A percentile compares a stretch with the other conserved stretches of the same genome.
Conservation (phyloP, 83 land plant genomes). For the Isoetes engelmannii region DNA sequence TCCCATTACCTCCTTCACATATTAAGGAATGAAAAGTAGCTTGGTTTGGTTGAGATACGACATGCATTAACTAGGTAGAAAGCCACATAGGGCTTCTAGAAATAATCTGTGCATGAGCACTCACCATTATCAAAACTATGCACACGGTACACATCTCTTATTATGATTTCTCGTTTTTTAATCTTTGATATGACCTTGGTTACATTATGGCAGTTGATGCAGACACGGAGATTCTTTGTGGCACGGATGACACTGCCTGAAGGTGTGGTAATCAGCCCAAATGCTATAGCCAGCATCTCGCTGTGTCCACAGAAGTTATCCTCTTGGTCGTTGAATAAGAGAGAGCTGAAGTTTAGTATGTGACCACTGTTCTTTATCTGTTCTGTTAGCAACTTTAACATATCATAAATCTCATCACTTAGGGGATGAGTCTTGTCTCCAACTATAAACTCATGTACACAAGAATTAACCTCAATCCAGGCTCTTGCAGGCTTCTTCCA, state of each 20-base stretch:
- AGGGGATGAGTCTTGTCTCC: slow-evolving; percentile 7
- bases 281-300: slow-evolving; percentile 20
- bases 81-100: no score
- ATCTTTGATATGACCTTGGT: slow-evolving; percentile 14
- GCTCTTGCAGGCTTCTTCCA: not conserved
- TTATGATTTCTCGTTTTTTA: slow-evolving; percentile 13
- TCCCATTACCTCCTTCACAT: no score
- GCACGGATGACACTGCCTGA: slow-evolving; percentile 16
- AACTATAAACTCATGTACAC: slow-evolving; percentile 12
- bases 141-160: slow-evolving; percentile 20
- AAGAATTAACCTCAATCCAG: slow-evolving; percentile 5
- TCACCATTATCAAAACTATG: slow-evolving; percentile 21
- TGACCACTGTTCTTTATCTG: no score
- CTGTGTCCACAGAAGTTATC: slow-evolving; percentile 9
- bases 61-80: no score
- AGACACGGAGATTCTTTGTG: slow-evolving; percentile 18
- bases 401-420: slow-evolving; percentile 1
- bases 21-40: no score
- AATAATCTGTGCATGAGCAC: slow-evolving; percentile 23
- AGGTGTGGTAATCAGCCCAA: slow-evolving; percentile 16
- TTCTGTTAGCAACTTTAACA: no score
- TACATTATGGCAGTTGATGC: slow-evolving; percentile 14
- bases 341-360: no score
- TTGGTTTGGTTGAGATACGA: no score
- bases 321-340: no score